Conservation (phyloP, 805 yeast species). For the Pichia phayaonensis region DNA sequence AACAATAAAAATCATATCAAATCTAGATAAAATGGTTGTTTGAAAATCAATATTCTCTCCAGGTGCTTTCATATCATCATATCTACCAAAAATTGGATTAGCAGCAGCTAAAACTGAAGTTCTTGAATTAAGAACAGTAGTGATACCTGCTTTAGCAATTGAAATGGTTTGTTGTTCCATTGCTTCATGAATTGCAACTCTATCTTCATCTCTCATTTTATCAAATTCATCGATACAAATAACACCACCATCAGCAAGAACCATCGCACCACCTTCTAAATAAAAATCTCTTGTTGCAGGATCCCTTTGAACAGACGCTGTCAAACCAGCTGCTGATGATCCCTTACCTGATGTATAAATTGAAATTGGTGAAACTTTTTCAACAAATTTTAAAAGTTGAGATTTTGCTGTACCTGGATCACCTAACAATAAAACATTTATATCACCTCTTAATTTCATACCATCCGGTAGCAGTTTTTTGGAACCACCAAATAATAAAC, state of each 20-base stretch:
- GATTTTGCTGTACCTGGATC: conserved; percentile 99
- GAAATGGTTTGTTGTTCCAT: conserved; percentile 99
- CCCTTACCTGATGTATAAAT: conserved; percentile 98
- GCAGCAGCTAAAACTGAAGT: conserved; percentile 98
- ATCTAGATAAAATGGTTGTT: conserved; percentile 91
- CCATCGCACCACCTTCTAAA: conserved; percentile 99
- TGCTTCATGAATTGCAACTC: conserved; percentile 98
- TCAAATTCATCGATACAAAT: conserved; percentile 99
- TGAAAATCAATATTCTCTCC: conserved; percentile 98
- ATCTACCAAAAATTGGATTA: conserved; percentile 93
- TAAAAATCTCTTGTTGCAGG: conserved; percentile 82
- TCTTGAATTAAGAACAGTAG: conserved; percentile 91
- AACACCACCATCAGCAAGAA: conserved; percentile 98
- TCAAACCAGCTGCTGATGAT: conserved; percentile 98
- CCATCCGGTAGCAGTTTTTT: conserved; percentile 91
- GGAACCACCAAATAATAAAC: conserved; percentile 90
- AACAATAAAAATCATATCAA: conserved; percentile 96
- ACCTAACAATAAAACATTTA: conserved; percentile 86
- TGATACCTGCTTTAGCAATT: conserved; percentile 98
- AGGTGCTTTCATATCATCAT: conserved; percentile 92
- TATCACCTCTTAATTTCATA: conserved; percentile 94
- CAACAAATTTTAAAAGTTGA: conserved; percentile 89
- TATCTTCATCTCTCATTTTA: conserved; percentile 97
- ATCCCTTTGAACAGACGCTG: conserved; percentile 96
- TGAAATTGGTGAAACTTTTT: conserved; percentile 88